Evolutionary conservation across 2,329 filamentous ascomycete species (phyloP), one percentile per base, ranked within the genome.

Genomic region (Fusarium brachygibbosum): DNA sequence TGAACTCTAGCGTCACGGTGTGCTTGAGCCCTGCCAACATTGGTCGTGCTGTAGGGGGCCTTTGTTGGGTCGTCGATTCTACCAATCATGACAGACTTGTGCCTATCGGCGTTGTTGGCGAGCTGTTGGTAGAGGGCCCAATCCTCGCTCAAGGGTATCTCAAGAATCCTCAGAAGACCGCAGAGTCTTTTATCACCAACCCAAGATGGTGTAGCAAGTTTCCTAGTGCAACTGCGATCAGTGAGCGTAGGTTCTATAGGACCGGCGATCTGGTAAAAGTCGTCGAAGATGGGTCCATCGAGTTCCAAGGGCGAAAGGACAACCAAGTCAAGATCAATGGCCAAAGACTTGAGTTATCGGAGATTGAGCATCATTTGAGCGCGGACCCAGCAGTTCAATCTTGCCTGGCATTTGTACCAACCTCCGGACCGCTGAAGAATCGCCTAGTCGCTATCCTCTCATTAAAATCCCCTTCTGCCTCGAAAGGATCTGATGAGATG

Each of bases 111-210:
- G 61, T 58, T 1, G 34, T 75, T 0, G 79, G 79, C 2, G 80
- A 82, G 65, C 70, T 82, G 4, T 57, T 79, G 5, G 66, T 84
- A 28, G 80, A 80, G 32, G 72, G 72, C 0, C 56, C 62, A 16
- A 80, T 81, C 3, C 81, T 88, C 6, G 84, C 83, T 21, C 76
- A 81, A 28, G 84, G 84, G 17, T 88, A 88, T 61, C 74, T 85
- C 19, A 83, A 85, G 46, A 74, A 78, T 1, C n/a, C 73, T 9
- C 21, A 53, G 9, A 66, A 63, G 34, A 80, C 81, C 76, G 57
- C 75, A 59, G 17, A 64, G 1, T 70, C 72, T 1, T 79, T 79
- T 25, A 72, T 79, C 13, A 21, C 13, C 25, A 60, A 62, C 34
- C 71, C 69, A 0, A 28, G 17, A 21, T 74, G 71, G 71, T 61